Conservation (phyloP, 1,284 basidiomycete species). For the Phlebopus sp. region DNA sequence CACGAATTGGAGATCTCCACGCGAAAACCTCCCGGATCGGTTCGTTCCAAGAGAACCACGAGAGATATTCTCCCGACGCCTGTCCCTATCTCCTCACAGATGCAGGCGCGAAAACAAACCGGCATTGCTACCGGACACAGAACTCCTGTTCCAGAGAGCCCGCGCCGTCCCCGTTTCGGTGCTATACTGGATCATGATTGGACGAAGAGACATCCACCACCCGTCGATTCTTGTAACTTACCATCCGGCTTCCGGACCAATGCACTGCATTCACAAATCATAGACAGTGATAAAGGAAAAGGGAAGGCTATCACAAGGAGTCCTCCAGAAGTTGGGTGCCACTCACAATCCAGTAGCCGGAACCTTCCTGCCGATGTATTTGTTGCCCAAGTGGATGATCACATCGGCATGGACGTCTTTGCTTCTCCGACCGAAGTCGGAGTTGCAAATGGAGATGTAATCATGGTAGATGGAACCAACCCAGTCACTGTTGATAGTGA, state of each 20-base stretch:
- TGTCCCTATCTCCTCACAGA: slow-evolving; percentile 39
- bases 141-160: slow-evolving; percentile 34
- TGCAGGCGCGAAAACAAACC: slow-evolving; percentile 36
- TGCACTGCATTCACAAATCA: slow-evolving; percentile 20
- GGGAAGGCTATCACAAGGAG: slow-evolving; percentile 16
- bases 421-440: slow-evolving; percentile 12
- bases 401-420: slow-evolving; percentile 13
- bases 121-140: slow-evolving; percentile 26
- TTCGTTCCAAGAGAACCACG: slow-evolving; percentile 38
- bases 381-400: slow-evolving; percentile 13
- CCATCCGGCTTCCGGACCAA: slow-evolving; percentile 21
- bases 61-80: slow-evolving; percentile 40
- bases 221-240: slow-evolving; percentile 16
- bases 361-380: slow-evolving; percentile 12
- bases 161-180: slow-evolving; percentile 35
- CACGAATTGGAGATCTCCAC: slow-evolving; percentile 63
- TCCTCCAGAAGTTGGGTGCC: background rate
- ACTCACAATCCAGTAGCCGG: slow-evolving; percentile 4
- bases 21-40: slow-evolving; percentile 47
- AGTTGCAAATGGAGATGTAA: slow-evolving; percentile 16
- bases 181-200: slow-evolving; percentile 22
- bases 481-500: slow-evolving; percentile 23
- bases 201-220: slow-evolving; percentile 10
- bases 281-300: slow-evolving; percentile 19
- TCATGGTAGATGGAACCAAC: slow-evolving; percentile 20